A percentile compares a stretch with the other conserved stretches of the same genome.
Evolutionary conservation across 225 moss, liverwort and hornwort species (phyloP).

Genomic region (Thuidium tamariscinum): DNA sequence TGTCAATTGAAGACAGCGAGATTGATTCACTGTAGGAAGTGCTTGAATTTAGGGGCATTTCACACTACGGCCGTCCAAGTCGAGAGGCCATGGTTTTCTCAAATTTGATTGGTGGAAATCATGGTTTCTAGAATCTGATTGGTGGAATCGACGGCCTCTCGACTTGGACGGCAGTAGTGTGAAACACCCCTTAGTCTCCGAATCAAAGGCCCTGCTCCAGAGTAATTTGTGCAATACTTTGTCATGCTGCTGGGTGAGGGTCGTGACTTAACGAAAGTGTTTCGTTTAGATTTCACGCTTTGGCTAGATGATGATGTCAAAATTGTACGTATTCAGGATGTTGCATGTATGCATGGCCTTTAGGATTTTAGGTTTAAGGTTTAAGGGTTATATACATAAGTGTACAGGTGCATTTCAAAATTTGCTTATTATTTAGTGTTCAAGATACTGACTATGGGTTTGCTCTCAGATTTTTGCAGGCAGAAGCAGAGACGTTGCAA

Average conservation of each 20-base stretch:
- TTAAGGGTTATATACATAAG: not conserved
- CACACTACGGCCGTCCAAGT: too few species aligned
- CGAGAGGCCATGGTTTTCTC: too few species aligned
- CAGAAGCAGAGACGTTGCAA: constrained; percentile 27
- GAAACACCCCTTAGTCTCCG: too few species aligned
- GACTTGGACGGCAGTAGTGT: too few species aligned
- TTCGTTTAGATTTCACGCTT: not conserved
- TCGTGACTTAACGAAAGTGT: not conserved
- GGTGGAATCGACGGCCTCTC: too few species aligned
- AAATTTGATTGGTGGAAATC: too few species aligned
- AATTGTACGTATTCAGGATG: not conserved
- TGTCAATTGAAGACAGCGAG: not conserved
- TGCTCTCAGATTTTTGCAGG: constrained; percentile 31
- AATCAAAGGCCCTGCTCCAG: not conserved
- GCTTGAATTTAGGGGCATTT: too few species aligned
- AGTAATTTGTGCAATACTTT: not conserved
- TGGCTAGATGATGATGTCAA: not conserved
- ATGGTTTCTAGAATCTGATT: too few species aligned
- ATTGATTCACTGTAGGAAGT: not conserved
- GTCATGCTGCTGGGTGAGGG: not conserved
- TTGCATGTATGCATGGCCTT: not conserved
- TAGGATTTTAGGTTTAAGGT: not conserved
- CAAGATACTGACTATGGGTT: not conserved
- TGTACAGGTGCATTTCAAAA: not conserved
- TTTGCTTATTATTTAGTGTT: not conserved